Percentiles rank a stretch among this genome's conserved stretches.
These are phyloP conservation scores for Zymoseptoria tritici DNA, from an alignment of 2,329 filamentous ascomycete genomes.

Conservation along the genomic window DNA sequence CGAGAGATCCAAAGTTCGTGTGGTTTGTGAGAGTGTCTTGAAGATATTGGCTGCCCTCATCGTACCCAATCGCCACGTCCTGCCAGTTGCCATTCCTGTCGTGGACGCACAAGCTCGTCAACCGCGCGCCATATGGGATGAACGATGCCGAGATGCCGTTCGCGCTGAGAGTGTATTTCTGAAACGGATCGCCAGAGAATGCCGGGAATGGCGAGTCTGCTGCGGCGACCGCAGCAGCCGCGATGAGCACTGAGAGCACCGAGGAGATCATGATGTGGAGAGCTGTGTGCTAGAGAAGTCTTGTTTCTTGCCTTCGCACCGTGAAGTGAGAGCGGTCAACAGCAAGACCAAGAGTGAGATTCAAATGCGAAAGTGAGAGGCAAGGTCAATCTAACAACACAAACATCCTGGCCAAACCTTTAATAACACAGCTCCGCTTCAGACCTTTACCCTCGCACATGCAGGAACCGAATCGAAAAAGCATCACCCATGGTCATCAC, in stretches of 20 bases:
- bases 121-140: conserved; percentile 20
- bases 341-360: not conserved
- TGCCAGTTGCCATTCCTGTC: conserved; percentile 31
- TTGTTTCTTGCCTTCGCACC: not conserved
- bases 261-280: conserved; percentile 10
- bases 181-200: conserved; percentile 19
- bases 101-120: conserved; percentile 20
- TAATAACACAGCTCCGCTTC: not conserved
- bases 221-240: conserved; percentile 14
- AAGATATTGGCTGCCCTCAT: conserved; percentile 34
- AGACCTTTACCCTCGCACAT: not conserved
- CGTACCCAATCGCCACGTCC: conserved; percentile 45
- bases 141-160: conserved; percentile 19
- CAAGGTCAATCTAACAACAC: not conserved
- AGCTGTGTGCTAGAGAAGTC: conserved; percentile 17
- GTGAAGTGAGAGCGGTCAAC: not conserved
- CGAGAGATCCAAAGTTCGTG: conserved; percentile 58
- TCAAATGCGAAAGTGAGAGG: not conserved
- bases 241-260: conserved; percentile 15
- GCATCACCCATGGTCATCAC: not conserved
- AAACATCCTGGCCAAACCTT: not conserved
- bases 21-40: conserved; percentile 38
- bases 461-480: not conserved
- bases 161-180: conserved; percentile 16
- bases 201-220: conserved; percentile 17